Evolutionary conservation across 805 yeast species (phyloP).

Genomic region (Starmerella cellae): DNA sequence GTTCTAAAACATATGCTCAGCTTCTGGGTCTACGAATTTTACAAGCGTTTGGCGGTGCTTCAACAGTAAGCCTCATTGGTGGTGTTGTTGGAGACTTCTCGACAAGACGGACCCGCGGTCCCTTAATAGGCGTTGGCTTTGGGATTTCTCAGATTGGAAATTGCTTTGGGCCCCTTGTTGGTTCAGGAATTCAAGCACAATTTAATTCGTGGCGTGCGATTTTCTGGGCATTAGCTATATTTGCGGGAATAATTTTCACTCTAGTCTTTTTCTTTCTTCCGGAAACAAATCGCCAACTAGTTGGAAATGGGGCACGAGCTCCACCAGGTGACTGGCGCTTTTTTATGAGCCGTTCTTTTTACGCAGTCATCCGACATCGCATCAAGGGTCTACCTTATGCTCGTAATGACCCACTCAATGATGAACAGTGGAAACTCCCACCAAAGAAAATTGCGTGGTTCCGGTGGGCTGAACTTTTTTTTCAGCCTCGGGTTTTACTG

Average conservation of each 20-base stretch:
- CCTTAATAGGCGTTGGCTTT: constrained; percentile 48
- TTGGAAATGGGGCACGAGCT: constrained; percentile 56
- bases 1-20: constrained; percentile 42
- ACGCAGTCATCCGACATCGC: constrained; percentile 16
- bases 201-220: constrained; percentile 50
- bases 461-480: constrained; percentile 34
- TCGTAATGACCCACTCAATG: constrained; percentile 16
- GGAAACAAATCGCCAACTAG: constrained; percentile 59
- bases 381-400: constrained; percentile 20
- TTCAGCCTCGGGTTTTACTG: constrained; percentile 35
- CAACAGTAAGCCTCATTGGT: constrained; percentile 54
- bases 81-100: constrained; percentile 69
- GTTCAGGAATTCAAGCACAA: constrained; percentile 37
- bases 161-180: constrained; percentile 67
- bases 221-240: constrained; percentile 54
- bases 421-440: constrained; percentile 19
- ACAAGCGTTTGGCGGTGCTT: constrained; percentile 69
- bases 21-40: constrained; percentile 55
- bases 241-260: constrained; percentile 36
- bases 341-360: constrained; percentile 20
- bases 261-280: constrained; percentile 39
- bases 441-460: constrained; percentile 13
- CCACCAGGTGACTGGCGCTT: constrained; percentile 25
- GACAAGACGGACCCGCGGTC: constrained; percentile 53
- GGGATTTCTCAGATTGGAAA: constrained; percentile 61